Evolutionary conservation across 208 protist genomes (phyloP), one percentile per base, ranked within the genome.

Genomic region (Angomonas deanei): DNA sequence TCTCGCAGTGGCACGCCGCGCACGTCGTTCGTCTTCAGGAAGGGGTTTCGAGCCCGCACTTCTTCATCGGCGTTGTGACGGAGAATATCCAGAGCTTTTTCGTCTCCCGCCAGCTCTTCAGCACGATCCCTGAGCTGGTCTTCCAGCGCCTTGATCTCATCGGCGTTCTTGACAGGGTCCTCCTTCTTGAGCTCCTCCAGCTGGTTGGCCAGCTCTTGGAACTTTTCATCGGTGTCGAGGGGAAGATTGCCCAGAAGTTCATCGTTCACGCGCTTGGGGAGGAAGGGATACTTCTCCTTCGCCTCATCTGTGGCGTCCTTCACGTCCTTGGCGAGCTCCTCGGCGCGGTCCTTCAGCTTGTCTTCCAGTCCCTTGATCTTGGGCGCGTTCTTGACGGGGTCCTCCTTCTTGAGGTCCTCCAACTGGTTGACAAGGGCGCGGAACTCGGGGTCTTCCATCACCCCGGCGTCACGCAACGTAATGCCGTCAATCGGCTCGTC

Each of bases 261-360:
- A 53, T 68, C 80, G 13, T 50, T 66, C 36, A 86, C 65, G 38
- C 76, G 72, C 52, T 52, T 38, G 17, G 59, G 36, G 46, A 86
- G 74, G 66, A 82, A 86, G 34, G 80, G 80, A 64, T 81, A 83
- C 58, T 74, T 57, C 68, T 42, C 53, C 63, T 74, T 54, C 62
- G 55, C 65, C 49, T 74, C n/a, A n/a, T n/a, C n/a, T n/a, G n/a
- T n/a, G n/a, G n/a, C n/a, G n/a, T n/a, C n/a, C n/a, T n/a, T n/a
- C n/a, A n/a, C n/a, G n/a, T n/a, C n/a, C n/a, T n/a, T n/a, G n/a
- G n/a, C n/a, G n/a, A n/a, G n/a, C n/a, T n/a, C n/a, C n/a, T n/a
- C n/a, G n/a, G n/a, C n/a, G n/a, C n/a, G n/a, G n/a, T n/a, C n/a
- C n/a, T n/a, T n/a, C n/a, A n/a, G n/a, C n/a, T n/a, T n/a, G n/a